Evolutionary conservation across 768 basidiomycete genomes (phyloP).

Genomic region (Suillus lakei): DNA sequence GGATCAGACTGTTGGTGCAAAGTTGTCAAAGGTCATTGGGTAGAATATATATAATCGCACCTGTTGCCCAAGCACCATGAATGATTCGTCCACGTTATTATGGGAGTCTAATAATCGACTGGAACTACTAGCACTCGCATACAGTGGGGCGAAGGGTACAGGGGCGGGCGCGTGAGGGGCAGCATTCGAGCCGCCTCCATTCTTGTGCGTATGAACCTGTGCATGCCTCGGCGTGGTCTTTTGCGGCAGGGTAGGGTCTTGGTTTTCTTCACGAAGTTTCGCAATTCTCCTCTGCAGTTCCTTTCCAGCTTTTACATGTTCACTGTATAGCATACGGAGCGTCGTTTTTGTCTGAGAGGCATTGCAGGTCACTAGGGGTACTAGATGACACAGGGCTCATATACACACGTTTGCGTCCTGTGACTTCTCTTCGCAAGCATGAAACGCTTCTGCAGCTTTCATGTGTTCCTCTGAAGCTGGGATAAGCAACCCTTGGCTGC

Average conservation of each 20-base stretch:
- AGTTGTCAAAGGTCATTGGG: slow-evolving; percentile 12
- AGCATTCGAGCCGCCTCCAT: slow-evolving; percentile 20
- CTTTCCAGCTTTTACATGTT: slow-evolving; percentile 71
- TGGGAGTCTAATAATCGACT: slow-evolving; percentile 51
- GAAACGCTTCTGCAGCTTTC: slow-evolving; percentile 78
- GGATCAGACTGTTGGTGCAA: slow-evolving; percentile 64
- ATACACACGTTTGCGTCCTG: slow-evolving; percentile 69
- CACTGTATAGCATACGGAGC: slow-evolving; percentile 72
- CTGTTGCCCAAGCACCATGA: slow-evolving; percentile 84
- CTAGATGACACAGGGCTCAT: slow-evolving; percentile 8
- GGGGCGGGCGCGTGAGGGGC: slow-evolving; percentile 29
- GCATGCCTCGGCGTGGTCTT: slow-evolving; percentile 42
- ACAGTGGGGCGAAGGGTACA: slow-evolving; percentile 51
- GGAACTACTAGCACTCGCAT: slow-evolving; percentile 43
- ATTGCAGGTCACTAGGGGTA: slow-evolving; percentile 15
- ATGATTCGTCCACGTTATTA: slow-evolving; percentile 82
- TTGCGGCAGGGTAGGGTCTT: slow-evolving; percentile 77
- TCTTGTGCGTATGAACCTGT: slow-evolving; percentile 28
- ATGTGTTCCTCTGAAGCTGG: slow-evolving; percentile 75
- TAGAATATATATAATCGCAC: slow-evolving; percentile 44
- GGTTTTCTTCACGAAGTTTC: slow-evolving; percentile 74
- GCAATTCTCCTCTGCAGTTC: slow-evolving; percentile 75
- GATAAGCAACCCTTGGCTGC: slow-evolving; percentile 68
- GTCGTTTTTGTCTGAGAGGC: slow-evolving; percentile 72
- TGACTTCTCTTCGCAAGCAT: slow-evolving; percentile 73